Percentiles rank a stretch among this genome's conserved stretches.
phyloP scores from a whole-genome alignment of 139 green algal species.

The Eudorina sp. region DNA sequence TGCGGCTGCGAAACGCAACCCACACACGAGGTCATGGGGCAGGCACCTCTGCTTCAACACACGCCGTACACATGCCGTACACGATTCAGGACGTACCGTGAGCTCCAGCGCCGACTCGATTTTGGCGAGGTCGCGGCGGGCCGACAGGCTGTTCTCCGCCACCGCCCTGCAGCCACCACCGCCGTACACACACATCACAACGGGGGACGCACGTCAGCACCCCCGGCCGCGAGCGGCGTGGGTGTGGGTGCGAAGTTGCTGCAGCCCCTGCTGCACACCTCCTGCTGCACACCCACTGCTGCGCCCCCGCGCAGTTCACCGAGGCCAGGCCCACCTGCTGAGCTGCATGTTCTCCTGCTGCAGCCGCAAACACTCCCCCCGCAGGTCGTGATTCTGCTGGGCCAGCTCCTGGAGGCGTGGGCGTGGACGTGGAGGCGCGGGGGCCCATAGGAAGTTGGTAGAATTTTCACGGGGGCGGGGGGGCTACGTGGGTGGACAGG shows the following conservation, averaged over 20 bases:
- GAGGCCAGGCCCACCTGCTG: slow-evolving; percentile 16
- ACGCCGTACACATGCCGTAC: neutral
- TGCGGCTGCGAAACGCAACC: too few species aligned
- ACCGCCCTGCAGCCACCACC: slow-evolving; percentile 32
- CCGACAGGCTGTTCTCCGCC: slow-evolving; percentile 33
- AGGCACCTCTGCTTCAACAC: too few species aligned
- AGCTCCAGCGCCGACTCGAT: slow-evolving; percentile 49
- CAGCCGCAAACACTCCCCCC: slow-evolving; percentile 52
- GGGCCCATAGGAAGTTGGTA: too few species aligned
- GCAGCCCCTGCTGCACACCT: too few species aligned
- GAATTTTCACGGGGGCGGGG: too few species aligned
- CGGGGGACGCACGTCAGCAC: too few species aligned
- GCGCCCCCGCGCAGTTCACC: too few species aligned
- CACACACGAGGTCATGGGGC: too few species aligned
- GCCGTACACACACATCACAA: neutral
- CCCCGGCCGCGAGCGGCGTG: too few species aligned
- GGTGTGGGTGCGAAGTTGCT: too few species aligned
- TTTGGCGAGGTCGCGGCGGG: slow-evolving; percentile 44
- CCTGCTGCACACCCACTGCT: too few species aligned
- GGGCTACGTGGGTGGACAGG: too few species aligned
- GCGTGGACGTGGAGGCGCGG: neutral
- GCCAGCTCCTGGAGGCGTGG: slow-evolving; percentile 29
- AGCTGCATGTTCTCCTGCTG: slow-evolving; percentile 58
- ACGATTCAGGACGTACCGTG: slow-evolving; percentile 35
- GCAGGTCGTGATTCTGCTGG: slow-evolving; percentile 55